Evolutionary conservation across 2,329 filamentous ascomycete genomes (phyloP).

Genomic region (Cadophora sp.): DNA sequence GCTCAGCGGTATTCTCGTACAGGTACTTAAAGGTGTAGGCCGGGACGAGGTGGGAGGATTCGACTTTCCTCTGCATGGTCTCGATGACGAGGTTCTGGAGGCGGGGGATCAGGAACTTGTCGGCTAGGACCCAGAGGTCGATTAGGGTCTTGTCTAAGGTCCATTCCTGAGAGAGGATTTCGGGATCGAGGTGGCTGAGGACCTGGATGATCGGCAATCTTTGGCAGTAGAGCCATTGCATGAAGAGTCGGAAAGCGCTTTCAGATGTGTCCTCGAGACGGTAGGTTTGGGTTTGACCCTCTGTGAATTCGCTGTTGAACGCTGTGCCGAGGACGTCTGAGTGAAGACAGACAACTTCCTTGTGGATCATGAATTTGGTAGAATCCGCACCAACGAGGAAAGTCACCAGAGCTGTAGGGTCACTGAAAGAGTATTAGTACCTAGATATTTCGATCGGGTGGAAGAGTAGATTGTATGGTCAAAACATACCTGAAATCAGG

Average conservation of each 20-base stretch:
- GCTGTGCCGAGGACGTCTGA: neutral
- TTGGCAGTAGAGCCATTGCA: neutral
- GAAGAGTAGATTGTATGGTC: too few relatives aligned
- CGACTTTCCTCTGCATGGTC: neutral
- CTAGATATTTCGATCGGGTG: too few relatives aligned
- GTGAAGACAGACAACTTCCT: neutral
- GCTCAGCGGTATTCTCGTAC: neutral
- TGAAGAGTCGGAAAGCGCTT: neutral
- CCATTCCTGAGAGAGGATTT: neutral
- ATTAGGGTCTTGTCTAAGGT: neutral
- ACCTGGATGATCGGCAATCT: neutral
- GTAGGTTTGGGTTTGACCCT: neutral
- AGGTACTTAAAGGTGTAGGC: neutral
- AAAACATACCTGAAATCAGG: neutral
- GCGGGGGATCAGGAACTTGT: conserved; percentile 12
- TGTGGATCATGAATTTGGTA: neutral
- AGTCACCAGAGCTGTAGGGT: neutral
- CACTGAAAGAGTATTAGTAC: neutral
- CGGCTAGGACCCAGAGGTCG: conserved; percentile 19
- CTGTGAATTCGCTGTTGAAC: neutral
- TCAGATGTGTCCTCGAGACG: neutral
- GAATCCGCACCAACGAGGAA: neutral
- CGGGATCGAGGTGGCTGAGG: neutral
- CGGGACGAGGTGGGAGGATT: neutral
- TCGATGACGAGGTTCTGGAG: neutral